Evolutionary conservation across 495 filamentous ascomycete species (phyloP), one percentile per base, ranked within the genome.

Genomic region (Usnea hakonensis): DNA sequence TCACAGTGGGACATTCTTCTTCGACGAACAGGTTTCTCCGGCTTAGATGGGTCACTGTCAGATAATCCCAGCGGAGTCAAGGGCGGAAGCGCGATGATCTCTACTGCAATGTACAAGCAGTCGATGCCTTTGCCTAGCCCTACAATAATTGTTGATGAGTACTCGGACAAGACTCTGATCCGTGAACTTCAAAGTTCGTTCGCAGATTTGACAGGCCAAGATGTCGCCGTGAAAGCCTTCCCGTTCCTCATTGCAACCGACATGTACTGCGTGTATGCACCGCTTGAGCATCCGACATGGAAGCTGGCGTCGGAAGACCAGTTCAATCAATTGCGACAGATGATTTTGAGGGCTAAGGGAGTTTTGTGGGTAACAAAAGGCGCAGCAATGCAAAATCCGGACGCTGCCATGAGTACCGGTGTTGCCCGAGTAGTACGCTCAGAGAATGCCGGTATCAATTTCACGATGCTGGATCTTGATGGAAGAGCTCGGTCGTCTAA

Each of bases 101-200:
- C 53, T 10, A 52, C 55, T 0, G 59, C n/a, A 7, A 37, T 23
- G 1, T 6, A 46, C 38, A 26, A 35, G n/a, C 37, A 28, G 2
- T 3, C 2, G 7, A 26, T 3, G 37, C 11, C 35, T 11, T 35
- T 32, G 16, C 23, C 13, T 70, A 71, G 33, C 63, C 64, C 13
- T 44, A 69, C 36, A 43, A 61, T 41, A 30, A 68, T 73, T 19
- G 38, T 70, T 9, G 56, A 73, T 2, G 62, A 68, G 17, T 57
- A 56, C 10, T 64, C 62, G n/a, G n/a, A 26, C 9, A 36, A n/a
- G 3, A 3, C 17, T 2, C 5, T n/a, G 17, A n/a, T 43, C 17
- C 5, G 17, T 4, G 17, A n/a, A 4, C 40, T 43, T n/a, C 13
- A 43, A n/a, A n/a, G 17, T n/a, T n/a, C 40, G 3, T n/a, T 43